A percentile compares a stretch with the other conserved stretches of the same genome.
Evolutionary conservation across 2,329 filamentous ascomycete genomes (phyloP).

Genomic region (Sordariomycetes sp.): DNA sequence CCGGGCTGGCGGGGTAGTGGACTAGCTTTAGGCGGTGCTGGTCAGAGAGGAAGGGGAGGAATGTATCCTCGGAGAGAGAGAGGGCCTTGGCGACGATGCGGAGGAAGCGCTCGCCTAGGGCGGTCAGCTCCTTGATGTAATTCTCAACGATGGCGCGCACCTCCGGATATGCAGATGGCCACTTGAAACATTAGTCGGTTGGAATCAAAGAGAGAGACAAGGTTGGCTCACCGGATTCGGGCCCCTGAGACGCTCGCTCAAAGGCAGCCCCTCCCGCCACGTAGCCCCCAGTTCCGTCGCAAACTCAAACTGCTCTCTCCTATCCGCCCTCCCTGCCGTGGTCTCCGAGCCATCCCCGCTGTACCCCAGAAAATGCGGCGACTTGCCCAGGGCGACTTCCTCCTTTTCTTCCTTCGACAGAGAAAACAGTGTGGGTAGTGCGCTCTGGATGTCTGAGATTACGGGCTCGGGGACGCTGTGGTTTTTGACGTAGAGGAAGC

Average conservation of each 20-base stretch:
- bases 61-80: conserved; percentile 31
- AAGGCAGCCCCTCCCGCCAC: conserved; percentile 19
- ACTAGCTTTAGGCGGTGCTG: conserved; percentile 51
- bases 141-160: conserved; percentile 26
- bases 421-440: conserved; percentile 31
- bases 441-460: conserved; percentile 24
- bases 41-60: conserved; percentile 40
- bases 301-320: conserved; percentile 49
- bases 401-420: conserved; percentile 25
- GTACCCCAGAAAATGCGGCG: conserved; percentile 51
- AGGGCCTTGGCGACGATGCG: conserved; percentile 46
- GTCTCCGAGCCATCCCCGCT: conserved; percentile 42
- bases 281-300: conserved; percentile 38
- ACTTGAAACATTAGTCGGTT: conserved; percentile 18
- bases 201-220: not conserved
- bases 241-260: conserved; percentile 32
- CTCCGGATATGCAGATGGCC: conserved; percentile 24
- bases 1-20: conserved; percentile 30
- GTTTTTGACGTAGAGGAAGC: conserved; percentile 42
- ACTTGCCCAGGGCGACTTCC: conserved; percentile 33
- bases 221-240: conserved; percentile 31
- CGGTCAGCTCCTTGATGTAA: conserved; percentile 41
- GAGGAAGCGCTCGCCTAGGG: conserved; percentile 41
- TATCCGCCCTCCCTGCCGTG: conserved; percentile 39
- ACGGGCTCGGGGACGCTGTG: conserved; percentile 28